phyloP scores from a whole-genome alignment of 1,139 yeast genomes.

The Geotrichum bryndzae region DNA sequence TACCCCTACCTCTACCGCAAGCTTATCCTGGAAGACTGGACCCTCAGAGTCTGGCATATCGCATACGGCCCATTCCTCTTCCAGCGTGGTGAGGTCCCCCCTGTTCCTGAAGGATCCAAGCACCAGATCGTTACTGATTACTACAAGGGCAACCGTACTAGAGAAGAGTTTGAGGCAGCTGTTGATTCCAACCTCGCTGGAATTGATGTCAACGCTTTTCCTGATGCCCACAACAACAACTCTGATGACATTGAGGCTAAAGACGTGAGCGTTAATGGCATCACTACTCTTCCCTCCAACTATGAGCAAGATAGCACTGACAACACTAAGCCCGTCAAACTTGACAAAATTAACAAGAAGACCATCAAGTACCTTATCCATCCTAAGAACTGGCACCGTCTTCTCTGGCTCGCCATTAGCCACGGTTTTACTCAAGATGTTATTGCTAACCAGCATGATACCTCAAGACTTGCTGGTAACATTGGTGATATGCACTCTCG shows the following conservation, averaged over 20 bases:
- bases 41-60: constrained; percentile 53
- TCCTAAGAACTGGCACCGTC: constrained; percentile 51
- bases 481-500: constrained; percentile 48
- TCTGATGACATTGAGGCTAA: constrained; percentile 8
- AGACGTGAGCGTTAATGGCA: constrained; percentile 3
- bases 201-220: constrained; percentile 7
- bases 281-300: constrained; percentile 4
- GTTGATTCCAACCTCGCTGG: constrained; percentile 18
- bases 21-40: constrained; percentile 61
- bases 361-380: constrained; percentile 9
- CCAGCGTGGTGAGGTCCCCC: constrained; percentile 55
- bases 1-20: constrained; percentile 61
- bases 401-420: constrained; percentile 45
- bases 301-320: constrained; percentile 1
- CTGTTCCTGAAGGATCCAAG: constrained; percentile 51
- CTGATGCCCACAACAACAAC: constrained; percentile 2
- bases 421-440: constrained; percentile 67
- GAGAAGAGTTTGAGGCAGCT: constrained; percentile 28
- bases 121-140: constrained; percentile 50
- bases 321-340: constrained; percentile 16
- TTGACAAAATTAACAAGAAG: constrained; percentile 17
- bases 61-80: constrained; percentile 52
- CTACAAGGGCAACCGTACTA: constrained; percentile 54
- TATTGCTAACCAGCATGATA: constrained; percentile 44
- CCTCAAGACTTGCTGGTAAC: constrained; percentile 32